Percentiles rank a stretch among this genome's conserved stretches.
Evolutionary conservation across 768 basidiomycete species (phyloP).

Genomic region (Boletus huronensis): DNA sequence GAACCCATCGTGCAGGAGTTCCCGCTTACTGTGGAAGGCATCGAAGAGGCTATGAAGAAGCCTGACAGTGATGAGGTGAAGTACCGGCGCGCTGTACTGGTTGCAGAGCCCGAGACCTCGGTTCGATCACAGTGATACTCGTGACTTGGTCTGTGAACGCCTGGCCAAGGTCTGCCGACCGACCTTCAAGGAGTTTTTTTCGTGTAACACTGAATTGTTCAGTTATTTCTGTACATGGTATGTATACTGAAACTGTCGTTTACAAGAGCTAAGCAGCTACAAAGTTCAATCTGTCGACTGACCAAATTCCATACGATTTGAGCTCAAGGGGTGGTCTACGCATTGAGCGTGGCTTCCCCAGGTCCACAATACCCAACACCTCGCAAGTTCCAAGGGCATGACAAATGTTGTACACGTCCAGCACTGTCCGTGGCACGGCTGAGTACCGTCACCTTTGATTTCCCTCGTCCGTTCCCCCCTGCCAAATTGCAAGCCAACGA

Average conservation of each 20-base stretch:
- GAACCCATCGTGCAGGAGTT: constrained; percentile 27
- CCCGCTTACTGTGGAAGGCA: constrained; percentile 24
- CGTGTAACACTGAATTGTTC: background rate
- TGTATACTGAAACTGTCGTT: background rate
- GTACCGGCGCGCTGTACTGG: constrained; percentile 25
- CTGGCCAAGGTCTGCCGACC: too few species aligned
- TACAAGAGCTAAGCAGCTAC: background rate
- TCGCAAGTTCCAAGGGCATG: constrained; percentile 60
- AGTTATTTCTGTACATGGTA: background rate
- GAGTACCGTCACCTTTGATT: constrained; percentile 23
- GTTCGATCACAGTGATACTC: background rate
- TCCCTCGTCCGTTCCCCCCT: constrained; percentile 10
- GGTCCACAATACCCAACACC: constrained; percentile 49
- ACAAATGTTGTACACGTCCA: constrained; percentile 47
- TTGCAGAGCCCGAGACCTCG: constrained; percentile 5
- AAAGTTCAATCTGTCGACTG: background rate
- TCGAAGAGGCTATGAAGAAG: constrained; percentile 8
- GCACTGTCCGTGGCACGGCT: constrained; percentile 52
- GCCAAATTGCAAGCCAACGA: background rate
- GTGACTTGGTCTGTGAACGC: background rate
- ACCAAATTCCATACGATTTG: too few species aligned
- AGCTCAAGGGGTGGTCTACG: background rate
- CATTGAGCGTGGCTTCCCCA: constrained; percentile 21
- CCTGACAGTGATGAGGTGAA: constrained; percentile 11
- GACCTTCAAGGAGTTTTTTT: background rate